phyloP scores from a whole-genome alignment of 2,329 filamentous ascomycete genomes.

The Calonectria pseudoreteaudii region DNA sequence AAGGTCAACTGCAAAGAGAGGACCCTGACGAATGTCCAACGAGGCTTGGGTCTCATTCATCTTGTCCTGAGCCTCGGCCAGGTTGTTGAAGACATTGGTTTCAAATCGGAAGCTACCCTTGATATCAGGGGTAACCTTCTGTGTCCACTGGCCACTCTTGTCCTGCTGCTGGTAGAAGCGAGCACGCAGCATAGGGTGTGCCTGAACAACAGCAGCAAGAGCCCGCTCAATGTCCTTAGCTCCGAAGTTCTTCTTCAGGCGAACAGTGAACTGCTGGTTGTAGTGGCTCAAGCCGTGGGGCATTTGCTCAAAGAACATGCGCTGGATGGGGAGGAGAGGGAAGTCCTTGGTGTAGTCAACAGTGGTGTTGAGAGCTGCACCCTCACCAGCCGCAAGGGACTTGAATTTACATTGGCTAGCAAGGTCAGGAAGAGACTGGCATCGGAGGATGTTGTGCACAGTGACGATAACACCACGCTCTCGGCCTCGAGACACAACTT shows the following conservation, averaged over 20 bases:
- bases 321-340: conserved; percentile 18
- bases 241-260: not conserved
- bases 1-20: conserved; percentile 10
- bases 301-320: not conserved
- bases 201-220: not conserved
- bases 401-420: not conserved
- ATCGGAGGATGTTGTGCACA: conserved; percentile 17
- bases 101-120: not conserved
- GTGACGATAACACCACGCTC: conserved; percentile 11
- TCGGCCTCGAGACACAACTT: conserved; percentile 18
- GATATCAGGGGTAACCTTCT: not conserved
- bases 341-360: conserved; percentile 7
- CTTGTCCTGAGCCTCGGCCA: not conserved
- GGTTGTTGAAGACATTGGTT: not conserved
- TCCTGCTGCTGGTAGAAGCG: conserved; percentile 4
- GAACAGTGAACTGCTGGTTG: conserved; percentile 20
- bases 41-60: not conserved
- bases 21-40: conserved; percentile 21
- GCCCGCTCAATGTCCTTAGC: not conserved
- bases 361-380: not conserved
- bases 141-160: not conserved
- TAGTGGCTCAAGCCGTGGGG: conserved; percentile 4
- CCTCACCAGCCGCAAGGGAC: not conserved
- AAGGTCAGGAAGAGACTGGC: conserved; percentile 15
- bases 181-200: conserved; percentile 20